These are phyloP conservation scores for Schizophyllum amplum DNA, from an alignment of 1,284 basidiomycete species.

Conservation along the genomic window DNA sequence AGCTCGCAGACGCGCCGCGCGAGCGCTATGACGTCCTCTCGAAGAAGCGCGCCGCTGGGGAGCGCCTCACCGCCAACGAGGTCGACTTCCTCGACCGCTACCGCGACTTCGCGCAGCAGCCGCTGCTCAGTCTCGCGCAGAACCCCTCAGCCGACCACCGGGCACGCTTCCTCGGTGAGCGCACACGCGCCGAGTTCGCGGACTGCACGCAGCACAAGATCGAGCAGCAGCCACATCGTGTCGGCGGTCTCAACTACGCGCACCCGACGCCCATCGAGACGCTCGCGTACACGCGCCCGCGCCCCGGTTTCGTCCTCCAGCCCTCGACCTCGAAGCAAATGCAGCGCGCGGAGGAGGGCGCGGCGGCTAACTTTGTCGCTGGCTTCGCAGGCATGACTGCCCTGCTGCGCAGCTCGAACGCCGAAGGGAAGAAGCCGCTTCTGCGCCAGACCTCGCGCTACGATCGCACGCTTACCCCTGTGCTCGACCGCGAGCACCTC, in stretches of 20 bases:
- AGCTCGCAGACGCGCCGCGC: slow-evolving; percentile 16
- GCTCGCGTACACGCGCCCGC: slow-evolving; percentile 38
- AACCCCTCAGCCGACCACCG: slow-evolving; percentile 17
- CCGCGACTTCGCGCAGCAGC: slow-evolving; percentile 14
- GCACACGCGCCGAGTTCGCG: slow-evolving; percentile 25
- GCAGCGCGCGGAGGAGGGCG: not conserved
- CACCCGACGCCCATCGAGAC: slow-evolving; percentile 44
- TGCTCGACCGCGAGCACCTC: slow-evolving; percentile 5
- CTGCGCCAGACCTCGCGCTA: slow-evolving; percentile 4
- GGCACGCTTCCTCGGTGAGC: slow-evolving; percentile 27
- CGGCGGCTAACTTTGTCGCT: slow-evolving; percentile 15
- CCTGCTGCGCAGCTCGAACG: slow-evolving; percentile 9
- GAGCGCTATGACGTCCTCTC: slow-evolving; percentile 1
- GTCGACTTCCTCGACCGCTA: slow-evolving; percentile 9
- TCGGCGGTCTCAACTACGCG: slow-evolving; percentile 55
- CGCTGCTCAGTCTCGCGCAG: slow-evolving; percentile 23
- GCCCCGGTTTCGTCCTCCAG: slow-evolving; percentile 52
- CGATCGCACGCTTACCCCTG: not conserved
- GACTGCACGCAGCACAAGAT: slow-evolving; percentile 25
- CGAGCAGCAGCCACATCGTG: slow-evolving; percentile 55
- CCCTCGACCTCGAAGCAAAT: slow-evolving; percentile 2
- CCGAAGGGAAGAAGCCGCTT: slow-evolving; percentile 16
- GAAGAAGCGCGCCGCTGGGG: not conserved
- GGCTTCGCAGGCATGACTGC: slow-evolving; percentile 32
- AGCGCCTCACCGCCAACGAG: not conserved